A percentile compares a stretch with the other conserved stretches of the same genome.
phyloP scores from a whole-genome alignment of 192 early-diverging fungal genomes.

The Linnemannia exigua region DNA sequence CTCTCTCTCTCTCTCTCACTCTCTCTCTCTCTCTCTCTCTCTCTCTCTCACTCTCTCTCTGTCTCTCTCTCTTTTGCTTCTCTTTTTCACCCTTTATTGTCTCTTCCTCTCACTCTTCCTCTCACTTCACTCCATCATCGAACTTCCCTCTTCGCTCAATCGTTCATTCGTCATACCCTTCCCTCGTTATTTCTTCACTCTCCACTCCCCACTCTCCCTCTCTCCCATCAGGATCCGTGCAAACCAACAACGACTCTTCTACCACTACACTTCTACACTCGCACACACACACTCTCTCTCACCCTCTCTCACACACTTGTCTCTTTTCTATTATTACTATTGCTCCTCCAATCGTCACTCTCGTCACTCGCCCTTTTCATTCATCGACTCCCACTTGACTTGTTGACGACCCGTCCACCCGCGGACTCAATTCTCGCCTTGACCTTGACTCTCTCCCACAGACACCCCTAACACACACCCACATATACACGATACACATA shows the following conservation, averaged over 20 bases:
- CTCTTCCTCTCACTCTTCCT: background rate
- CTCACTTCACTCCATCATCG: too few species aligned
- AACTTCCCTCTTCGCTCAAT: too few species aligned
- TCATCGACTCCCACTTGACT: too few species aligned
- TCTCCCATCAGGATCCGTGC: too few species aligned
- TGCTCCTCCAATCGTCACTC: background rate
- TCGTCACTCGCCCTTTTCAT: background rate
- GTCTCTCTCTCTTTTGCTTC: background rate
- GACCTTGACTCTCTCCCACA: background rate
- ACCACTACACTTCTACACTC: too few species aligned
- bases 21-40: background rate
- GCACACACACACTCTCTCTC: background rate
- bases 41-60: background rate
- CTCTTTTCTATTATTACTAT: background rate
- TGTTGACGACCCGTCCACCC: too few species aligned
- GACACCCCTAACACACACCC: too few species aligned
- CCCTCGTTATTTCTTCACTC: background rate
- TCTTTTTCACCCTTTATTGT: background rate
- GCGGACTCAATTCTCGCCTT: too few species aligned
- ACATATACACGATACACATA: too few species aligned
- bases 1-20: background rate
- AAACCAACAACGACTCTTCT: too few species aligned
- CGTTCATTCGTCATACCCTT: too few species aligned
- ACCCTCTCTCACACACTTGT: background rate
- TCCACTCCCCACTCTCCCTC: too few species aligned